Conservation (phyloP, 768 basidiomycete genomes). For the Trametopsis cervina region DNA sequence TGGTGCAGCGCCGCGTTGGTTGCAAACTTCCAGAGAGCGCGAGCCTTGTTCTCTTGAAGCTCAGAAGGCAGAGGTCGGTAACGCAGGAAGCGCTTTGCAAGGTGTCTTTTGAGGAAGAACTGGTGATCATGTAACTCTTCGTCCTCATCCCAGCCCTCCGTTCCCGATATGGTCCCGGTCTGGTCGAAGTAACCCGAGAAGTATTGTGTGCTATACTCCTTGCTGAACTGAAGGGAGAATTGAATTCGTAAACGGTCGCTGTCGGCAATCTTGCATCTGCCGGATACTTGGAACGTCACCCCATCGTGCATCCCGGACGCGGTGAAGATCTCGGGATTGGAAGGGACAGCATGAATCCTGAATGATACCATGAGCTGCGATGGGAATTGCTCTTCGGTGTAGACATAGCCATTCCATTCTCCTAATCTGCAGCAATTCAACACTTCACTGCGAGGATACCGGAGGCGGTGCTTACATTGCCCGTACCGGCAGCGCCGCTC, state of each 20-base stretch:
- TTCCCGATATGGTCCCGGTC: conserved; percentile 6
- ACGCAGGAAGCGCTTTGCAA: conserved; percentile 16
- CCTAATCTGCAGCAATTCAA: conserved; percentile 3
- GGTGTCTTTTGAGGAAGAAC: conserved; percentile 22
- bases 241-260: conserved; percentile 10
- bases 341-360: conserved; percentile 6
- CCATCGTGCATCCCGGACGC: conserved; percentile 10
- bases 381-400: conserved; percentile 10
- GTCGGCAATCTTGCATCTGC: conserved; percentile 11
- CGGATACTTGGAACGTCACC: conserved; percentile 10
- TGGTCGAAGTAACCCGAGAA: conserved; percentile 10
- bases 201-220: conserved; percentile 3
- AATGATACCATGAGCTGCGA: conserved; percentile 11
- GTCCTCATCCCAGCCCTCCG: conserved; percentile 3
- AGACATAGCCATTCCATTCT: conserved; percentile 13
- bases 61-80: conserved; percentile 20
- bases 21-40: conserved; percentile 27
- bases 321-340: conserved; percentile 7
- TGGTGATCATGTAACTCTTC: background rate
- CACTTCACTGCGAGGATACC: background rate
- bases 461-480: conserved; percentile 12
- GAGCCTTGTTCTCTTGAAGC: conserved; percentile 18
- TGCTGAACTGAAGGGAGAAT: conserved; percentile 12
- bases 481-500: conserved; percentile 8
- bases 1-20: conserved; percentile 17